Evolutionary conservation across 306 rosid species (phyloP), one percentile per base, ranked within the genome.

Genomic region (Lithocarpus polystachyus): DNA sequence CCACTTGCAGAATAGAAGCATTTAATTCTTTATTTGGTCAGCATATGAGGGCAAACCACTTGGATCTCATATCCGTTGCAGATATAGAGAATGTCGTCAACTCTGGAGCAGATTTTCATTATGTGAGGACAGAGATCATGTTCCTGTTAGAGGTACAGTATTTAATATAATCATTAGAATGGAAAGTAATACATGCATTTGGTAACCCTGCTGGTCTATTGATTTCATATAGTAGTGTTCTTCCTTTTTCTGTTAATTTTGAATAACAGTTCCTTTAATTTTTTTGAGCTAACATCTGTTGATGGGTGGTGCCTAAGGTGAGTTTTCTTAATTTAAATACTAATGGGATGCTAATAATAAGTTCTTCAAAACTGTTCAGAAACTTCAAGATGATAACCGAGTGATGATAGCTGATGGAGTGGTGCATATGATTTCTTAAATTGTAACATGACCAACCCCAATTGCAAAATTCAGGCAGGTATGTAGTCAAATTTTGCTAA

Each of bases 301-400:
- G 54, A 17, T n/a, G n/a, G 20, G n/a, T 57, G 45, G 56, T 70
- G 67, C 55, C 9, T 13, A 5, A 10, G 53, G 53, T 13, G 14
- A 48, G 53, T 48, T 71, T 69, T 28, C 24, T 23, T 35, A 67
- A 61, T 65, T 53, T 33, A 53, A 37, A 43, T 48, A 8, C 3
- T 40, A 28, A 1, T 40, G 13, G 10, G 20, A 73, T 26, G 19
- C 19, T 40, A 35, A 23, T 33, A 33, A 60, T 43, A 40, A 20
- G 4, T 29, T 23, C 4, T 87, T 23, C 57, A 57, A 48, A 72
- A 85, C 79, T 75, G 11, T 74, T 73, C 97, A 96, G 99, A 89
- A 82, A 80, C 84, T 96, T 86, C 97, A 93, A 93, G 94, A 84
- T 74, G 96, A 88, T 69, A 91, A 91, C 87, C 84, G 96, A 87